Percentiles rank a stretch among this genome's conserved stretches.
These are phyloP conservation scores for Phytophthora sojae DNA, from an alignment of 352 stramenopile genomes.

Conservation along the genomic window DNA sequence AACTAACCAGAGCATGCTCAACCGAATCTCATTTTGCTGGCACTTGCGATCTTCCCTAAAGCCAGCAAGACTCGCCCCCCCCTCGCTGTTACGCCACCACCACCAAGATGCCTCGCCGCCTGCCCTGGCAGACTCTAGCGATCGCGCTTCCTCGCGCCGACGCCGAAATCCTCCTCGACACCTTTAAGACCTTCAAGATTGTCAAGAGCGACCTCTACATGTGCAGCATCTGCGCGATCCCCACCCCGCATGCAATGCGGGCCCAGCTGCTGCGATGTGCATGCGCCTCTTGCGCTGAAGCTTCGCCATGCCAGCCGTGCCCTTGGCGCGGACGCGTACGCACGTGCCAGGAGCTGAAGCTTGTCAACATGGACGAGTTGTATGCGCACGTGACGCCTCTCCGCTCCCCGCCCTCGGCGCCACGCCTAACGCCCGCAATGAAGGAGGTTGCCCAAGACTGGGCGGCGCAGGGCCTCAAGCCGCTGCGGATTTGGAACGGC, in stretches of 20 bases:
- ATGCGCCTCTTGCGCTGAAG: not conserved
- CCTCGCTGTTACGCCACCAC: not conserved
- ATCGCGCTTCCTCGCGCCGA: not conserved
- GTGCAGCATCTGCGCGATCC: not conserved
- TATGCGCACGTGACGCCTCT: not conserved
- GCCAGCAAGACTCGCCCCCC: not conserved
- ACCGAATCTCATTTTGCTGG: no score
- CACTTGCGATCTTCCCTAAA: no score
- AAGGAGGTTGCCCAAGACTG: constrained; percentile 7
- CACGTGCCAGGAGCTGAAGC: not conserved
- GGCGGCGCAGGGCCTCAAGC: constrained; percentile 3
- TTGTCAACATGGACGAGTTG: constrained; percentile 17
- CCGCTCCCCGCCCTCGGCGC: not conserved
- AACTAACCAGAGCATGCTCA: no score
- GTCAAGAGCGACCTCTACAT: not conserved
- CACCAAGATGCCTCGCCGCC: not conserved
- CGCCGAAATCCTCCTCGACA: constrained; percentile 14
- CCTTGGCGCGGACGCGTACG: constrained; percentile 3
- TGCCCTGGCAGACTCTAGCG: not conserved
- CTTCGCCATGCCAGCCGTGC: not conserved
- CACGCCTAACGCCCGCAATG: constrained; percentile 5
- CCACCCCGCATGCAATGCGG: not conserved
- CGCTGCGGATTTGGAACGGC: not conserved
- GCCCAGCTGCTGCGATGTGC: constrained; percentile 3
- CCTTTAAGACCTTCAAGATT: constrained; percentile 6